These are phyloP conservation scores for Letharia columbiana DNA, from an alignment of 495 filamentous ascomycete genomes.

Conservation along the genomic window DNA sequence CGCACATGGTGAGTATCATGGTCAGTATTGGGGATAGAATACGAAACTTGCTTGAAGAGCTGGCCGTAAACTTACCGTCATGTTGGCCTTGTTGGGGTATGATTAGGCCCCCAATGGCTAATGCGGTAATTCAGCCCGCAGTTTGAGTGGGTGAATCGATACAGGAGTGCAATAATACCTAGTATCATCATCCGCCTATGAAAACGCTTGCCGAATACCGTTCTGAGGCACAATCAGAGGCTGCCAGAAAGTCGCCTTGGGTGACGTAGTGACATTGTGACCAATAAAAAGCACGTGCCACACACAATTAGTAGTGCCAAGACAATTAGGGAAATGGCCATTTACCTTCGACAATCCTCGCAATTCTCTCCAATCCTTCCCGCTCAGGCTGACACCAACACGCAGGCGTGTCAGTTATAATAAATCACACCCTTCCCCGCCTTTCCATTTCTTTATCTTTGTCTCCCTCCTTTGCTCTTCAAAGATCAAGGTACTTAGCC, in stretches of 20 bases:
- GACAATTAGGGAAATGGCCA: background rate
- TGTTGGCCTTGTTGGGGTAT: background rate
- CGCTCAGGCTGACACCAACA: background rate
- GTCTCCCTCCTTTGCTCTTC: too few species aligned
- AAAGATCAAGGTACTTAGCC: too few species aligned
- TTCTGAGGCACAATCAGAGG: conserved; percentile 3
- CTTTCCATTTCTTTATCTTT: background rate
- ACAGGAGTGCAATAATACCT: background rate
- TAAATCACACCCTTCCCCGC: background rate
- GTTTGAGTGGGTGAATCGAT: background rate
- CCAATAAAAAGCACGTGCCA: background rate
- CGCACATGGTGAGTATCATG: background rate
- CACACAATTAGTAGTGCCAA: background rate
- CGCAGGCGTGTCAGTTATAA: background rate
- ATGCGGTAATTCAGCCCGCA: background rate
- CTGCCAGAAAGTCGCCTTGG: background rate
- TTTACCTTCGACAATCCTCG: background rate
- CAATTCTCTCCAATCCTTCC: background rate
- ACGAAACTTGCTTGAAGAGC: background rate
- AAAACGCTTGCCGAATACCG: background rate
- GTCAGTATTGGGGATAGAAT: too few species aligned
- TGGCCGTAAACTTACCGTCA: background rate
- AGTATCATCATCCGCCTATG: background rate
- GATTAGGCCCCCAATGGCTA: background rate
- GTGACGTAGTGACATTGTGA: background rate